Conservation (phyloP, 1,139 yeast genomes). For the Zygosaccharomyces pseudobailii region DNA sequence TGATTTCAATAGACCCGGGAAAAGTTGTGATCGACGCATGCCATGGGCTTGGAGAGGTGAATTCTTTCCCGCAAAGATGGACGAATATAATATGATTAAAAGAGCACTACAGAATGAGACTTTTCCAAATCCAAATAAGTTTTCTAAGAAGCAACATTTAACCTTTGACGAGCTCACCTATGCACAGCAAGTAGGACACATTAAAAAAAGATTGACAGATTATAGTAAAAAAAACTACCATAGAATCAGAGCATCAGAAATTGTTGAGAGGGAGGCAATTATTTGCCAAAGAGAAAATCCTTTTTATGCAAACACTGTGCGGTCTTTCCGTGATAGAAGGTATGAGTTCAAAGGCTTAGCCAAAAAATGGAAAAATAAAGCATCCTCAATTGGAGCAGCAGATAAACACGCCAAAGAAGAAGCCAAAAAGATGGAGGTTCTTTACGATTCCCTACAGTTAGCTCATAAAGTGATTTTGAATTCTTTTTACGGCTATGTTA, state of each 20-base stretch:
- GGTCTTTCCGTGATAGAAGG: slow-evolving; percentile 92
- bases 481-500: slow-evolving; percentile 96
- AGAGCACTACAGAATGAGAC: slow-evolving; percentile 75
- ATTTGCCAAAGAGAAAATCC: slow-evolving; percentile 98
- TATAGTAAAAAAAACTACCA: slow-evolving; percentile 84
- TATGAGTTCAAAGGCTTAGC: slow-evolving; percentile 93
- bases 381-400: slow-evolving; percentile 46
- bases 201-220: slow-evolving; percentile 77
- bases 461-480: slow-evolving; percentile 97
- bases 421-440: slow-evolving; percentile 87
- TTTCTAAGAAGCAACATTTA: slow-evolving; percentile 43
- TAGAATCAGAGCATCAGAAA: slow-evolving; percentile 73
- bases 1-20: slow-evolving; percentile 94
- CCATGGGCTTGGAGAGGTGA: slow-evolving; percentile 99
- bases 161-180: slow-evolving; percentile 72
- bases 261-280: slow-evolving; percentile 85
- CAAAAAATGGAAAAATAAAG: slow-evolving; percentile 89
- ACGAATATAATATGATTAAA: slow-evolving; percentile 86
- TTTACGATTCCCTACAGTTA: slow-evolving; percentile 90
- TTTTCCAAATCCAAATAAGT: slow-evolving; percentile 53
- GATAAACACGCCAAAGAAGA: slow-evolving; percentile 68
- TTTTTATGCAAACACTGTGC: slow-evolving; percentile 89
- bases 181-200: slow-evolving; percentile 68
- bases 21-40: slow-evolving; percentile 81
- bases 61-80: slow-evolving; percentile 83